Base-by-base conservation (phyloP, 2,329 filamentous ascomycete species). In the Uncinocarpus reesii region DNA sequence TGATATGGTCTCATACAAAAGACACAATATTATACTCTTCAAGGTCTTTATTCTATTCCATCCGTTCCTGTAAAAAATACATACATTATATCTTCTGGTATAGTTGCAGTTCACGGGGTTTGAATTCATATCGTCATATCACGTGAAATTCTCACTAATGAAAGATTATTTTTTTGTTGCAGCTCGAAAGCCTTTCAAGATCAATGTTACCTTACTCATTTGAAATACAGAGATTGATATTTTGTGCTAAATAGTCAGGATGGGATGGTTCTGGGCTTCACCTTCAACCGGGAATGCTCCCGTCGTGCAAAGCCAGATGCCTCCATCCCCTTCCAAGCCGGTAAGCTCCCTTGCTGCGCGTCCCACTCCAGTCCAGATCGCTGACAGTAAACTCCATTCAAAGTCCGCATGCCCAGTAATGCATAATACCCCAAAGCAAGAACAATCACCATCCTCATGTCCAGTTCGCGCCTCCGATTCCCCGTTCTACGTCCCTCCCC, bases 181-280 rank as follows among this genome's bases (percentile, higher is more conserved):
- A 8, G 11, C 26, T 29, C 26, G 26, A 29, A 28, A 28, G 26
- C 26, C 11, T 28, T 28, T 28, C 26, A 28, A 28, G 6, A 28
- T 28, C 26, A 28, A 28, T n/a, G n/a, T n/a, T n/a, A n/a, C n/a
- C n/a, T n/a, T n/a, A n/a, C n/a, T n/a, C n/a, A n/a, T n/a, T n/a
- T n/a, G n/a, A n/a, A n/a, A n/a, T n/a, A n/a, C n/a, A n/a, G n/a
- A 29, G 11, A 7, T 29, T 6, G 26, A 29, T 29, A 31, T 51
- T 49, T 10, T 11, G 43, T 44, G 24, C n/a, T n/a, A n/a, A n/a
- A n/a, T 35, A 21, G 43, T 48, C 52, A 60, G 57, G 50, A 83
- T 83, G 80, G 80, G 80, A 59, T 84, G 80, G 80, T 83, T 84
- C 58, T 84, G 80, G 80, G 78, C 79, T 67, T 78, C 83, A 52